phyloP scores from a whole-genome alignment of 2,329 filamentous ascomycete species.

The Aspergillus fijiensis region DNA sequence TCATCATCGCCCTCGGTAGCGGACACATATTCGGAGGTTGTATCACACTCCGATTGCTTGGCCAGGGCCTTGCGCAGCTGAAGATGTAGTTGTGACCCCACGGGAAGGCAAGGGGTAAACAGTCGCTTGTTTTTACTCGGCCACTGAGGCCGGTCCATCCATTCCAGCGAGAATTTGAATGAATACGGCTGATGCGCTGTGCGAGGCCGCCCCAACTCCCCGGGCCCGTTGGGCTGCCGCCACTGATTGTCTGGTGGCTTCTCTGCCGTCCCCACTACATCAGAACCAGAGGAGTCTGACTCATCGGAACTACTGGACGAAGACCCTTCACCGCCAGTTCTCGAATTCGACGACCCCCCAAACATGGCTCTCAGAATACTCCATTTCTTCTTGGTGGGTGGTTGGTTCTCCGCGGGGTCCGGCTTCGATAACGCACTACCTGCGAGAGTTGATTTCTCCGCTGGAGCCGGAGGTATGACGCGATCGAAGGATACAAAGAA shows the following conservation, averaged over 20 bases:
- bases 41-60: conserved; percentile 26
- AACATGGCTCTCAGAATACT: conserved; percentile 53
- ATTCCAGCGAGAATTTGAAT: conserved; percentile 70
- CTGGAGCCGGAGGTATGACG: conserved; percentile 46
- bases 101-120: conserved; percentile 56
- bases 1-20: conserved; percentile 21
- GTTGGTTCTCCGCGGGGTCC: conserved; percentile 24
- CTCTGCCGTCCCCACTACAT: conserved; percentile 26
- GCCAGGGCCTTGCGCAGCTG: conserved; percentile 39
- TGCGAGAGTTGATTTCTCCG: conserved; percentile 36
- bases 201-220: conserved; percentile 34
- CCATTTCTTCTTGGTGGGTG: conserved; percentile 48
- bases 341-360: conserved; percentile 45
- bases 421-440: conserved; percentile 35
- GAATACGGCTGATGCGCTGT: conserved; percentile 56
- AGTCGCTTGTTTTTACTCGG: conserved; percentile 54
- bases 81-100: conserved; percentile 55
- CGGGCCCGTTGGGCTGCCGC: conserved; percentile 22
- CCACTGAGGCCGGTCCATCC: conserved; percentile 55
- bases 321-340: conserved; percentile 44
- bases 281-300: conserved; percentile 29
- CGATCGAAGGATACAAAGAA: conserved; percentile 65
- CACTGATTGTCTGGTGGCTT: conserved; percentile 30
- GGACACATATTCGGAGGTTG: conserved; percentile 24
- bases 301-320: conserved; percentile 42